These are phyloP conservation scores for Mediolabrus comicus DNA, from an alignment of 108 stramenopile genomes.

Conservation along the genomic window DNA sequence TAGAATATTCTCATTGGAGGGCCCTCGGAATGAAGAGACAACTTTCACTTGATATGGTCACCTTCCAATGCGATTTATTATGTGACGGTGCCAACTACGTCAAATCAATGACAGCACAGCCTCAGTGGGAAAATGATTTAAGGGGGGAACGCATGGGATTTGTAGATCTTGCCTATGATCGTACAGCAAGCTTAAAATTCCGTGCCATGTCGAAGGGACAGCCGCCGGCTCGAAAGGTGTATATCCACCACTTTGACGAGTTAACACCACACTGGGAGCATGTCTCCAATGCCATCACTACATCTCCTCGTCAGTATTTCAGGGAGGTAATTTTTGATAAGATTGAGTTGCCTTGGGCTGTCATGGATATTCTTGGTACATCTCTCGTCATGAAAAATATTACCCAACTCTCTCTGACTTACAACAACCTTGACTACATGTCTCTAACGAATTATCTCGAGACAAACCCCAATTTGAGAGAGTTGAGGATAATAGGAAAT, in stretches of 20 bases:
- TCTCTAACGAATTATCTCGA: background rate
- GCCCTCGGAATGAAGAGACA: background rate
- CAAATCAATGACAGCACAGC: background rate
- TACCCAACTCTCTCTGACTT: background rate
- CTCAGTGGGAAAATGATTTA: background rate
- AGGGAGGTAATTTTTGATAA: background rate
- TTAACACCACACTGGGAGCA: background rate
- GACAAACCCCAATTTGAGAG: background rate
- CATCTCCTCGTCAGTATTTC: background rate
- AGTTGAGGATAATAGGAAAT: background rate
- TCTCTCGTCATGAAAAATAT: background rate
- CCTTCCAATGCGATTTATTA: background rate
- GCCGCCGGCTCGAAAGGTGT: background rate
- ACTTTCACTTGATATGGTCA: background rate
- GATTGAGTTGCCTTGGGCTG: background rate
- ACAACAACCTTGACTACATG: background rate
- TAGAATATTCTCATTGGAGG: background rate
- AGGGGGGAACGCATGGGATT: background rate
- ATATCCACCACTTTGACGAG: background rate
- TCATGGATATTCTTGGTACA: background rate
- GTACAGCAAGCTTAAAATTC: background rate
- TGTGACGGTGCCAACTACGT: background rate
- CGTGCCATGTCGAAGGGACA: background rate
- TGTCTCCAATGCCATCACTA: background rate
- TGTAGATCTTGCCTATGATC: background rate